Evolutionary conservation across 257 asterid genomes (phyloP).

Genomic region (Nicotiana noctiflora): DNA sequence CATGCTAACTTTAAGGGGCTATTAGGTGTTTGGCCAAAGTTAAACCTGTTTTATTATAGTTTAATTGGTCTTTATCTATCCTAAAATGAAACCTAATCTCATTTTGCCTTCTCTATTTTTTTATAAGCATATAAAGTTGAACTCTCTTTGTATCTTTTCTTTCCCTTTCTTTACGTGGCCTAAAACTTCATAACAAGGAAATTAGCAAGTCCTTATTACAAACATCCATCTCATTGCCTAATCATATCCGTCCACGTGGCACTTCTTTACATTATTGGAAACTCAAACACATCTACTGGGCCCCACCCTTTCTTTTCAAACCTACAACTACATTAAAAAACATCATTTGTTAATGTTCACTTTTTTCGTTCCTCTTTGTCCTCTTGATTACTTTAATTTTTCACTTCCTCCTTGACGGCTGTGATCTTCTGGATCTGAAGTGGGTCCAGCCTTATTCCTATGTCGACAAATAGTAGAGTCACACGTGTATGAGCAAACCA

Average conservation of each 20-base stretch:
- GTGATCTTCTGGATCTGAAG: neutral
- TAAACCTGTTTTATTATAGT: neutral
- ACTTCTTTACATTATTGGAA: conserved; percentile 5
- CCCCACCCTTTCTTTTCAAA: conserved; percentile 15
- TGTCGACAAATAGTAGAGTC: neutral
- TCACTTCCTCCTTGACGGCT: neutral
- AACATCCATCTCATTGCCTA: conserved; percentile 17
- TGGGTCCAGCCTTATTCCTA: neutral
- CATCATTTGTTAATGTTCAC: neutral
- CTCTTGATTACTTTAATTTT: neutral
- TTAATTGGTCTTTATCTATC: neutral
- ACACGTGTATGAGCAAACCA: conserved; percentile 6
- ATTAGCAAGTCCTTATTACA: neutral
- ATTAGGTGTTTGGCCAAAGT: neutral
- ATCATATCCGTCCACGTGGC: conserved; percentile 33
- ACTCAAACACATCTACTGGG: conserved; percentile 11
- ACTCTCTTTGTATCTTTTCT: conserved; percentile 9
- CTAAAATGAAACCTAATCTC: neutral
- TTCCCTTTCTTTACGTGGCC: neutral
- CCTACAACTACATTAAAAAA: neutral
- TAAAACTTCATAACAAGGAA: neutral
- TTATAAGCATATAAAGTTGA: neutral
- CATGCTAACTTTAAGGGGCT: too few relatives aligned
- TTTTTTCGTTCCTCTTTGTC: neutral
- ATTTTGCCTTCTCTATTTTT: neutral